These are phyloP conservation scores for Tricholoma bakamatsutake DNA, from an alignment of 768 basidiomycete species.

Conservation along the genomic window DNA sequence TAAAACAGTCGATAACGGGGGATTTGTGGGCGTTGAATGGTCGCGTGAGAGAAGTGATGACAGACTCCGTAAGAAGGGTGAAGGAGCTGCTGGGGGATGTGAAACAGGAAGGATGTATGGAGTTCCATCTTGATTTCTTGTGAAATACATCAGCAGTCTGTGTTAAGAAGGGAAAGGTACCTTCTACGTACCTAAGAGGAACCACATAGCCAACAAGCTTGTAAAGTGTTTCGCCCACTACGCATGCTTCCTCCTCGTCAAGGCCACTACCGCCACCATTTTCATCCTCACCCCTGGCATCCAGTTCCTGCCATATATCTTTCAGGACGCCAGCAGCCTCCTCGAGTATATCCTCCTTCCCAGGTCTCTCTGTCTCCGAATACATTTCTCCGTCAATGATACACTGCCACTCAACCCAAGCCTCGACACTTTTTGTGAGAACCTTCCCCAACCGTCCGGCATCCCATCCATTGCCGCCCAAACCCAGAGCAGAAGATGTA, in stretches of 20 bases:
- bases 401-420: slow-evolving; percentile 47
- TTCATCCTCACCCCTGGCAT: slow-evolving; percentile 53
- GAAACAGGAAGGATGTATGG: slow-evolving; percentile 46
- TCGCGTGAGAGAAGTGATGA: slow-evolving; percentile 61
- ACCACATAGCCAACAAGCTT: slow-evolving; percentile 52
- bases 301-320: slow-evolving; percentile 70
- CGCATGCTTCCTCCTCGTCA: slow-evolving; percentile 64
- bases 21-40: slow-evolving; percentile 49
- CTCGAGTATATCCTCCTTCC: slow-evolving; percentile 54
- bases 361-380: slow-evolving; percentile 24
- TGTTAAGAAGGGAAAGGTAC: neutral
- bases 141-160: neutral
- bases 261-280: slow-evolving; percentile 24
- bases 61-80: slow-evolving; percentile 56
- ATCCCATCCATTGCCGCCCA: slow-evolving; percentile 53
- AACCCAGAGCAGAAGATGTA: slow-evolving; percentile 20
- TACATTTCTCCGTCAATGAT: slow-evolving; percentile 23
- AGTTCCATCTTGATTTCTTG: slow-evolving; percentile 37
- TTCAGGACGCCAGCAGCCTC: slow-evolving; percentile 66
- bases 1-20: slow-evolving; percentile 57
- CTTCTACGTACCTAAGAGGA: slow-evolving; percentile 1
- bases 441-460: slow-evolving; percentile 50
- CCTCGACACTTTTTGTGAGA: slow-evolving; percentile 47
- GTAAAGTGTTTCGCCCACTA: slow-evolving; percentile 56
- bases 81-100: slow-evolving; percentile 50